Conservation (phyloP, 169 alveolate species). For the Cardiosporidium cionae region DNA sequence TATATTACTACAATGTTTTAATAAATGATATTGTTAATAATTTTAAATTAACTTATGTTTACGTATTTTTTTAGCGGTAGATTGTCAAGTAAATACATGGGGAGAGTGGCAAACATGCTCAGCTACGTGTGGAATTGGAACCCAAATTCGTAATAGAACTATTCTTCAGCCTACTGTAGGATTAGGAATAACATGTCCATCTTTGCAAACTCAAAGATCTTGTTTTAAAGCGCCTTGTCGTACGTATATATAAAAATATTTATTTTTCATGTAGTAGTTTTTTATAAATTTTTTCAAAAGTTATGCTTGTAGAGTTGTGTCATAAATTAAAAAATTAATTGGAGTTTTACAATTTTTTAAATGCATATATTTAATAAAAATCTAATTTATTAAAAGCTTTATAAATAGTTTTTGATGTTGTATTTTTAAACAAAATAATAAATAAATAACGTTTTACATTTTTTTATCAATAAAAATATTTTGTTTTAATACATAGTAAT, state of each 20-base stretch:
- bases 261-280: neutral
- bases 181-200: conserved; percentile 14
- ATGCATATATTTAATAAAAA: no score
- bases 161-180: conserved; percentile 3
- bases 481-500: no score
- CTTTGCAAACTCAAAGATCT: neutral
- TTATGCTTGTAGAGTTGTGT: no score
- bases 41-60: neutral
- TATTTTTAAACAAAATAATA: no score
- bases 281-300: neutral
- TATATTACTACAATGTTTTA: no score
- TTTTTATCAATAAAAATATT: no score
- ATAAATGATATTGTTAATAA: neutral
- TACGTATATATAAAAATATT: neutral
- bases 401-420: no score
- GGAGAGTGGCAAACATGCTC: conserved; percentile 47
- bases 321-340: neutral
- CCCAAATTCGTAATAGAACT: conserved; percentile 18
- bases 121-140: conserved; percentile 46
- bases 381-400: no score
- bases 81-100: conserved; percentile 49
- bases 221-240: neutral
- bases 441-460: no score
- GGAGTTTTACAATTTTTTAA: neutral
- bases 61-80: conserved; percentile 13